These are phyloP conservation scores for Raphanus raphanistrum DNA, from an alignment of 345 rosid species.

Conservation along the genomic window DNA sequence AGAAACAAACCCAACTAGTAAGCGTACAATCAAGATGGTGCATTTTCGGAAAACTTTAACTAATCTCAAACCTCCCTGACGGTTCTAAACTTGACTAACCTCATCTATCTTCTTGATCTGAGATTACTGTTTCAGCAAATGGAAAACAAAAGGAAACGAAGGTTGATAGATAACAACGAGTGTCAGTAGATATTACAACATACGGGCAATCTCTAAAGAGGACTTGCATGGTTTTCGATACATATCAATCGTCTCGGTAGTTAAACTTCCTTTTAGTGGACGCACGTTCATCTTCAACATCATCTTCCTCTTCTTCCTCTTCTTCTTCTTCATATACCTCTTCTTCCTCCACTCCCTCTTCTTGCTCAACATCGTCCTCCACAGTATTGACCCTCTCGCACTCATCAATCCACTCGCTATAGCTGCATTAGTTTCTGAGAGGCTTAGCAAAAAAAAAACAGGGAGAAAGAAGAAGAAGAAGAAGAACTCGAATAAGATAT, in stretches of 20 bases:
- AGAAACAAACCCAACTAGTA: no score
- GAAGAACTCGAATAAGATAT: neutral
- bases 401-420: slow-evolving; percentile 98
- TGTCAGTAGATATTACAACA: slow-evolving; percentile 28
- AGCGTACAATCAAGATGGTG: neutral
- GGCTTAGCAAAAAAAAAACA: neutral
- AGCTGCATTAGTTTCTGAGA: slow-evolving; percentile 45
- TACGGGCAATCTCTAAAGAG: slow-evolving; percentile 1
- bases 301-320: slow-evolving; percentile 41
- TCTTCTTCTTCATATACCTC: slow-evolving; percentile 35
- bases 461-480: neutral
- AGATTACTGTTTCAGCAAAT: slow-evolving; percentile 57
- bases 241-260: slow-evolving; percentile 26
- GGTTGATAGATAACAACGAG: slow-evolving; percentile 11
- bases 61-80: slow-evolving; percentile 36
- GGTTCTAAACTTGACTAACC: slow-evolving; percentile 55
- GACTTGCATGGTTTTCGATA: slow-evolving; percentile 14
- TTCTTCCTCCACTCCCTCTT: slow-evolving; percentile 35
- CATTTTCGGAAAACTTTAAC: neutral
- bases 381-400: slow-evolving; percentile 74
- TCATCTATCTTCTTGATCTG: slow-evolving; percentile 55
- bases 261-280: slow-evolving; percentile 39
- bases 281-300: slow-evolving; percentile 36
- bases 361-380: slow-evolving; percentile 64
- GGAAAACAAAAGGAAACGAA: slow-evolving; percentile 53